These are phyloP conservation scores for Pseudogymnoascus sp. DNA, from an alignment of 2,329 filamentous ascomycete genomes.

Conservation along the genomic window DNA sequence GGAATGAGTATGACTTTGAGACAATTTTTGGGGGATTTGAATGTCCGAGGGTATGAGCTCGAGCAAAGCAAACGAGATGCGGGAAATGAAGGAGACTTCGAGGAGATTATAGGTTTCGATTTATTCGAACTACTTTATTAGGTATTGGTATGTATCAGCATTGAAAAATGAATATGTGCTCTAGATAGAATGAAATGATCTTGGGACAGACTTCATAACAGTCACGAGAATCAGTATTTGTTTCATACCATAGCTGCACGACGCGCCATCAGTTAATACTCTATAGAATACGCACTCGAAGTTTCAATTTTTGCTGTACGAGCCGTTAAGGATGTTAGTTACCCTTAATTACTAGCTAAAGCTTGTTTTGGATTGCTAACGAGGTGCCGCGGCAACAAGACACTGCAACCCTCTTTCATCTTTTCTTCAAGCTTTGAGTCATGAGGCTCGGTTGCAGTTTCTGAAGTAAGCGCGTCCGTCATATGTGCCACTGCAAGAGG, in stretches of 20 bases:
- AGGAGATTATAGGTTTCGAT: neutral
- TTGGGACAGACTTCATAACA: neutral
- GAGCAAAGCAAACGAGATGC: neutral
- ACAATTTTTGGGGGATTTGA: slow-evolving; percentile 21
- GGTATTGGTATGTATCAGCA: neutral
- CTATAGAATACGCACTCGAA: too few species aligned
- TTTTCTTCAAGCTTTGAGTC: too few species aligned
- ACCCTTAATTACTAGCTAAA: too few species aligned
- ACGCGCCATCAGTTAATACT: neutral
- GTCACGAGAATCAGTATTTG: neutral
- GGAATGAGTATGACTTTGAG: slow-evolving; percentile 24
- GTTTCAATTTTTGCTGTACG: too few species aligned
- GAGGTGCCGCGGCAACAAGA: too few species aligned
- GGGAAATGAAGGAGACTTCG: neutral
- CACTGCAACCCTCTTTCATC: too few species aligned
- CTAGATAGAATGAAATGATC: neutral
- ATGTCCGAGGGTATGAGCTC: neutral
- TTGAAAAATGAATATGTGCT: neutral
- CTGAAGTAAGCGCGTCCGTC: neutral
- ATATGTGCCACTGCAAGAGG: neutral
- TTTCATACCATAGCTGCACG: neutral
- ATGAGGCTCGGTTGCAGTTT: too few species aligned
- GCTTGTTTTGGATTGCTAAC: too few species aligned
- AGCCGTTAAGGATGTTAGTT: too few species aligned
- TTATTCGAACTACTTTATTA: neutral